A percentile compares a stretch with the other conserved stretches of the same genome.
Evolutionary conservation across 345 rosid genomes (phyloP).

Genomic region (Sisymbrium altissimum): DNA sequence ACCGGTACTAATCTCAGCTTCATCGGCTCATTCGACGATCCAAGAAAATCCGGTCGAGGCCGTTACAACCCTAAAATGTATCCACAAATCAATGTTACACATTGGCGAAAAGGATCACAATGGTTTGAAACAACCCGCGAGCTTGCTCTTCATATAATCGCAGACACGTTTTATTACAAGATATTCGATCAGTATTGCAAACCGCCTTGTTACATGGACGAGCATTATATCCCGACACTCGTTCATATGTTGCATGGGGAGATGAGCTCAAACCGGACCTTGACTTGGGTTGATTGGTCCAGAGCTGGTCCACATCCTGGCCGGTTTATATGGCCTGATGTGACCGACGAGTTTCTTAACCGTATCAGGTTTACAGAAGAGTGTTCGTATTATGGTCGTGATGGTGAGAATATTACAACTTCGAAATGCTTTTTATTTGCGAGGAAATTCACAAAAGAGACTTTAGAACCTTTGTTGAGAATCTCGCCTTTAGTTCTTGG

Average conservation of each 20-base stretch:
- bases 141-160: conserved; percentile 40
- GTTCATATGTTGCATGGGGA: conserved; percentile 39
- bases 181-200: conserved; percentile 43
- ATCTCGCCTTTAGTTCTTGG: conserved; percentile 51
- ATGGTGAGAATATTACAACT: conserved; percentile 11
- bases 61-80: conserved; percentile 57
- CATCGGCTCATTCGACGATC: conserved; percentile 46
- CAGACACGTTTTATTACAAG: conserved; percentile 46
- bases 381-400: conserved; percentile 49
- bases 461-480: conserved; percentile 57
- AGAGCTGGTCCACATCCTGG: conserved; percentile 62
- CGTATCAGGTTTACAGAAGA: conserved; percentile 36
- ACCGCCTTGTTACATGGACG: conserved; percentile 66
- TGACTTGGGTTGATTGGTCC: conserved; percentile 78
- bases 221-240: conserved; percentile 67
- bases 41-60: conserved; percentile 49
- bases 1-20: conserved; percentile 48
- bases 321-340: conserved; percentile 41
- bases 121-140: conserved; percentile 71
- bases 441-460: conserved; percentile 50
- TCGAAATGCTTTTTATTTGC: conserved; percentile 52
- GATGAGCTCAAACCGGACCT: conserved; percentile 44
- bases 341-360: conserved; percentile 53
- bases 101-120: conserved; percentile 84
- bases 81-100: conserved; percentile 48